These are phyloP conservation scores for Exophiala viscosa DNA, from an alignment of 2,329 filamentous ascomycete genomes.

Conservation along the genomic window DNA sequence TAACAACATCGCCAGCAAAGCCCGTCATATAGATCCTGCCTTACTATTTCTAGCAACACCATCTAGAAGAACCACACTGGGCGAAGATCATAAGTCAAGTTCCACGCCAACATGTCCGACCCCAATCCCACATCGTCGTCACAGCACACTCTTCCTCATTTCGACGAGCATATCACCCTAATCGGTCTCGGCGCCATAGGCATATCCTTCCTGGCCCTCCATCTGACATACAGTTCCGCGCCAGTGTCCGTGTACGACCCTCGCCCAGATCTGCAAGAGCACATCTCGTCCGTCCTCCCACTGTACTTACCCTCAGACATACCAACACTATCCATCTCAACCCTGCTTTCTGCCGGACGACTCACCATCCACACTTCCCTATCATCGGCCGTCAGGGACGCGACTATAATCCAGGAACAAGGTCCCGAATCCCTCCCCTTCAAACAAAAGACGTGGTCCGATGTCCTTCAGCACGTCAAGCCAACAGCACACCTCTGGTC, in stretches of 20 bases:
- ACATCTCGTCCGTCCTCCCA: slow-evolving; percentile 44
- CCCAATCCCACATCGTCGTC: too few relatives aligned
- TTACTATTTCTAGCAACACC: too few relatives aligned
- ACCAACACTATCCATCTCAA: background rate
- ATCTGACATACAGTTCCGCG: slow-evolving; percentile 42
- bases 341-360: slow-evolving; percentile 27
- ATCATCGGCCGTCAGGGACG: slow-evolving; percentile 42
- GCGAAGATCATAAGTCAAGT: too few relatives aligned
- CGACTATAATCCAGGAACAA: slow-evolving; percentile 58
- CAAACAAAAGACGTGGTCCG: slow-evolving; percentile 51
- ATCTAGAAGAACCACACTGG: too few relatives aligned
- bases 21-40: too few relatives aligned
- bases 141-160: slow-evolving; percentile 6
- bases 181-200: slow-evolving; percentile 48
- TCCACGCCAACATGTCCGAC: too few relatives aligned
- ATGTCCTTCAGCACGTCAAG: slow-evolving; percentile 47
- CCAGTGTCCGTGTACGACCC: slow-evolving; percentile 51
- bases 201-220: slow-evolving; percentile 54
- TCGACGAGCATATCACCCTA: slow-evolving; percentile 31
- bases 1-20: too few relatives aligned
- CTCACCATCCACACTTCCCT: slow-evolving; percentile 38
- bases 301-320: slow-evolving; percentile 36
- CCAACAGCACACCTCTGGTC: slow-evolving; percentile 52
- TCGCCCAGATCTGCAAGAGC: slow-evolving; percentile 44
- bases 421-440: slow-evolving; percentile 53